Percentiles rank a stretch among this genome's conserved stretches.
phyloP scores from a whole-genome alignment of 2,329 filamentous ascomycete genomes.

The Chalara sp. region DNA sequence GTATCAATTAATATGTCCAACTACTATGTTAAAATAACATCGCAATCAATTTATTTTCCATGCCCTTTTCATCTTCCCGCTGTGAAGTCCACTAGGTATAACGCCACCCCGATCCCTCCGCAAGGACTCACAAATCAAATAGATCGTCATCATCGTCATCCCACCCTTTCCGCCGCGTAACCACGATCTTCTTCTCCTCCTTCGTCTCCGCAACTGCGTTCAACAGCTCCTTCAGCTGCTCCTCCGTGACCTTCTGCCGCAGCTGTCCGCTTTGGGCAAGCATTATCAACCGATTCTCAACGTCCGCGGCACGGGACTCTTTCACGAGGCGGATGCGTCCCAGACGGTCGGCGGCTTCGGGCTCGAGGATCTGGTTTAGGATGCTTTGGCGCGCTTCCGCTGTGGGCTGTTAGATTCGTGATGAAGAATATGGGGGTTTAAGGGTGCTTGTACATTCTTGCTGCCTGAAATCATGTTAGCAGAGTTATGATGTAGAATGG shows the following conservation, averaged over 20 bases:
- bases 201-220: slow-evolving; percentile 75
- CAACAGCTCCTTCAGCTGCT: slow-evolving; percentile 86
- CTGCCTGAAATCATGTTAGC: slow-evolving; percentile 27
- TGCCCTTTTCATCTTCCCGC: background rate
- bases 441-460: slow-evolving; percentile 34
- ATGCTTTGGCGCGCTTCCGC: slow-evolving; percentile 70
- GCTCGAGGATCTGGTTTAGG: slow-evolving; percentile 87
- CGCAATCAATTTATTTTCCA: background rate
- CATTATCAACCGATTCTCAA: slow-evolving; percentile 91
- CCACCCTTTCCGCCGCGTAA: slow-evolving; percentile 73
- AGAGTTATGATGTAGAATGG: background rate
- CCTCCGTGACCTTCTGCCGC: slow-evolving; percentile 79
- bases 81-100: background rate
- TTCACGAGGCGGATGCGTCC: slow-evolving; percentile 95
- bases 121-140: slow-evolving; percentile 45
- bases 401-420: slow-evolving; percentile 17
- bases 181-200: slow-evolving; percentile 77
- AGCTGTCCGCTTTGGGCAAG: slow-evolving; percentile 85
- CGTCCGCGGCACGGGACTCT: slow-evolving; percentile 78
- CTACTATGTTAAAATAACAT: background rate
- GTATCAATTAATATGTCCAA: slow-evolving; percentile 17
- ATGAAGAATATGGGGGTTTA: background rate
- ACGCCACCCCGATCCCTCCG: background rate
- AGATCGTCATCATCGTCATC: slow-evolving; percentile 81
- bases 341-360: slow-evolving; percentile 86